Conservation (phyloP, 441 rosid genomes). For the Flueggea neowawraea region DNA sequence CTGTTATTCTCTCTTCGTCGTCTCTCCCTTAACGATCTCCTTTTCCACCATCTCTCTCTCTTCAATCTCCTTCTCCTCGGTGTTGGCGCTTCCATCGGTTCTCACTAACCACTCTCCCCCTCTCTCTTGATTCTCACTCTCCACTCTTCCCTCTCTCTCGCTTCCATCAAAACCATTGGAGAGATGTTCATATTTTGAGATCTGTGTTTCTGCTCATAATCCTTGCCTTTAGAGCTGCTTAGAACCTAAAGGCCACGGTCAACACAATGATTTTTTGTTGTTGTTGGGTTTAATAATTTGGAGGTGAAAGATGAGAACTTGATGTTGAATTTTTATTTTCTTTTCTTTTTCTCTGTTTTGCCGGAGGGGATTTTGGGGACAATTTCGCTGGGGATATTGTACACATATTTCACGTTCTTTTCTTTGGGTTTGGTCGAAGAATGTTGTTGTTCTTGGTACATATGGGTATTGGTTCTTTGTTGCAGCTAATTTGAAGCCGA, state of each 20-base stretch:
- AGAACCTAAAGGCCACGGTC: conserved; percentile 82
- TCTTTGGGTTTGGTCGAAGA: conserved; percentile 90
- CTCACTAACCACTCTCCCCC: too few relatives aligned
- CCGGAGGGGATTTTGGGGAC: conserved; percentile 80
- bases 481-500: conserved; percentile 80
- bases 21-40: too few relatives aligned
- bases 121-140: too few relatives aligned
- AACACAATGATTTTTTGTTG: conserved; percentile 44
- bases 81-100: too few relatives aligned
- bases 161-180: conserved; percentile 42
- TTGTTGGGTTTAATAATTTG: conserved; percentile 5
- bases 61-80: too few relatives aligned
- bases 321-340: not conserved
- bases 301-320: not conserved
- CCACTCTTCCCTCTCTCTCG: too few relatives aligned
- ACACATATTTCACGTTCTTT: conserved; percentile 81
- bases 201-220: conserved; percentile 72
- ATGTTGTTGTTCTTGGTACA: conserved; percentile 79
- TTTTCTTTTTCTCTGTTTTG: not conserved
- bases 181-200: conserved; percentile 82
- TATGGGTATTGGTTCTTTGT: conserved; percentile 90
- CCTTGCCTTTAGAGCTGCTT: conserved; percentile 92
- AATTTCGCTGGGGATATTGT: conserved; percentile 82
- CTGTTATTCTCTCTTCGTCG: too few relatives aligned
- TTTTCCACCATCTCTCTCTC: too few relatives aligned